These are phyloP conservation scores for Madurella mycetomatis DNA, from an alignment of 2,329 filamentous ascomycete species.

Conservation along the genomic window DNA sequence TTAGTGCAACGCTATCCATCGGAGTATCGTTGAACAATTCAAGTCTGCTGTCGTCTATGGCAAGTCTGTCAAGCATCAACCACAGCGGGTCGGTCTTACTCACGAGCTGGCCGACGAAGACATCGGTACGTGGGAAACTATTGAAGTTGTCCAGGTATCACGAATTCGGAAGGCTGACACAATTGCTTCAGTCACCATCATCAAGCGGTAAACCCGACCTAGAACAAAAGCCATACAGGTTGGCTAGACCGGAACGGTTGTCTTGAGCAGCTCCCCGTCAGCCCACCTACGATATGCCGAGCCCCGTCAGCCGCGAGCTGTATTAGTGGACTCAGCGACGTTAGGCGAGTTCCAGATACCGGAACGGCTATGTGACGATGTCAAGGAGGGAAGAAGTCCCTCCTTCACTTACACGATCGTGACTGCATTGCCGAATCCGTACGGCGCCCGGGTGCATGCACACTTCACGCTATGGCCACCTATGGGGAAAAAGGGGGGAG, in stretches of 20 bases:
- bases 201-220: conserved; percentile 53
- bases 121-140: conserved; percentile 63
- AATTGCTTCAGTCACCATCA: conserved; percentile 53
- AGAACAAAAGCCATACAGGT: not conserved
- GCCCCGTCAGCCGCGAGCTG: not conserved
- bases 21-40: conserved; percentile 93
- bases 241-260: not conserved
- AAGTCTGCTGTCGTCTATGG: conserved; percentile 94
- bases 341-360: not conserved
- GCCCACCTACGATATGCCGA: conserved; percentile 1
- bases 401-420: not conserved
- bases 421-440: no score
- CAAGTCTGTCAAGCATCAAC: conserved; percentile 97
- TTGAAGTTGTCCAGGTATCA: not conserved
- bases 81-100: conserved; percentile 84
- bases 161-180: not conserved
- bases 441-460: no score
- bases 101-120: conserved; percentile 96
- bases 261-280: no score
- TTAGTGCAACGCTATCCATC: conserved; percentile 95
- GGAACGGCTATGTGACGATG: not conserved
- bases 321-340: not conserved
- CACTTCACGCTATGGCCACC: no score
- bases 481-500: no score
- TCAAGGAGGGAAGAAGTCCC: not conserved